Evolutionary conservation across 192 early-diverging fungal genomes (phyloP), one percentile per base, ranked within the genome.

Genomic region (Mortierella claussenii): DNA sequence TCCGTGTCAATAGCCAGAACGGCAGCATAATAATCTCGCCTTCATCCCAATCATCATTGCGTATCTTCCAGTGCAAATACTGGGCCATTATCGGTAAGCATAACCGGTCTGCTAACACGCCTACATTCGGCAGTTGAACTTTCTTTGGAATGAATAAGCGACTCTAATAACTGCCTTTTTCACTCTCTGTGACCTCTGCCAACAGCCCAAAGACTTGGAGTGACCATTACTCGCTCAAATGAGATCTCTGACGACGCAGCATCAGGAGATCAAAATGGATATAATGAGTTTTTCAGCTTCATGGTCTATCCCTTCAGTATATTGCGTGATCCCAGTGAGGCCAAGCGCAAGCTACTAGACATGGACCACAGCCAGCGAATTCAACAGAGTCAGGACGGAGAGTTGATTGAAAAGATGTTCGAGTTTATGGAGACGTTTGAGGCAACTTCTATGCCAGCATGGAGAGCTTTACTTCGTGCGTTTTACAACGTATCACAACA

Each of bases 41-140:
- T 8, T 23, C 32, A 43, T 10, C 55, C 60, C 12, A 40, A 71
- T 26, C 30, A 20, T 23, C 45, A 4, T 71, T 71, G 24, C 69
- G 60, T 0, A 55, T 62, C 0, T 71, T 63, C 50, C 53, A 71
- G 45, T 57, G 40, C 55, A 71, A 71, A n/a, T 63, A 57, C 23
- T 71, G 69, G 69, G 55, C 43, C 27, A 71, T 71, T 10, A 37
- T 71, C 34, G 59, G 69, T 71, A 58, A 30, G 58, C 42, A 12
- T 11, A 13, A 24, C n/a, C n/a, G n/a, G n/a, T n/a, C n/a, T n/a
- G n/a, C n/a, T n/a, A n/a, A n/a, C n/a, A n/a, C n/a, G n/a, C n/a
- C n/a, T n/a, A n/a, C n/a, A n/a, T n/a, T n/a, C n/a, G n/a, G n/a
- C n/a, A n/a, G n/a, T n/a, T n/a, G n/a, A n/a, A n/a, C n/a, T n/a